Evolutionary conservation across 495 filamentous ascomycete species (phyloP).

Genomic region (Staphylotrichum tortipilum): DNA sequence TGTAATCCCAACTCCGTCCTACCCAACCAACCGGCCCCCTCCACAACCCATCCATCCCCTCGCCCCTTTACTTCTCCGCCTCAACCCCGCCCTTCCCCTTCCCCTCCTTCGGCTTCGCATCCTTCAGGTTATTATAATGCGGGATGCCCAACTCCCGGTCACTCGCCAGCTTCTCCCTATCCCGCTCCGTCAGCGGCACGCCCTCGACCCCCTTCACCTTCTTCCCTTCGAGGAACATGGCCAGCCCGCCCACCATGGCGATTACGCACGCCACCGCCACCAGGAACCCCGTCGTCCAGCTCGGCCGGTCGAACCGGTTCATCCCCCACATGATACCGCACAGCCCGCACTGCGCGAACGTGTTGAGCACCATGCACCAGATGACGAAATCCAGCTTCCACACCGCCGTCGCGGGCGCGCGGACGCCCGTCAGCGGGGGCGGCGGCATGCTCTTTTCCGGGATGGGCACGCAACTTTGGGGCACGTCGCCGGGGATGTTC

Average conservation of each 20-base stretch:
- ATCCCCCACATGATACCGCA: conserved; percentile 74
- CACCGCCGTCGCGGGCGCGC: conserved; percentile 53
- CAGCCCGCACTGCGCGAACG: conserved; percentile 61
- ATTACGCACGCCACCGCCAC: conserved; percentile 61
- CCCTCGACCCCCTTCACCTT: conserved; percentile 60
- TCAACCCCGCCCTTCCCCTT: conserved; percentile 10
- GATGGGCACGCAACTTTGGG: conserved; percentile 41
- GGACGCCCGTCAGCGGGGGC: conserved; percentile 51
- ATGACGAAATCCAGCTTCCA: conserved; percentile 80
- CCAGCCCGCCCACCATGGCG: conserved; percentile 58
- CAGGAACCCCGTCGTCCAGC: conserved; percentile 67
- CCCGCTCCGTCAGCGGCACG: conserved; percentile 40
- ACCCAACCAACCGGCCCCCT: not conserved
- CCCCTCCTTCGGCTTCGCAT: conserved; percentile 40
- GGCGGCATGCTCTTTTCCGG: conserved; percentile 47
- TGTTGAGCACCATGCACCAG: conserved; percentile 67
- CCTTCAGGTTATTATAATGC: conserved; percentile 48
- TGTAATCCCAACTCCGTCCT: not conserved
- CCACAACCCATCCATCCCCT: not conserved
- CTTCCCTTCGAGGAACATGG: conserved; percentile 58
- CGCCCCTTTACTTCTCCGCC: conserved; percentile 1
- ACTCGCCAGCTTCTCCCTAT: conserved; percentile 34
- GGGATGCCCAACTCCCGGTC: conserved; percentile 42
- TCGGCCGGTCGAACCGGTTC: conserved; percentile 60
- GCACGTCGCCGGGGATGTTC: conserved; percentile 29